Conservation (phyloP, 257 asterid species). For the Solanum arcanum region DNA sequence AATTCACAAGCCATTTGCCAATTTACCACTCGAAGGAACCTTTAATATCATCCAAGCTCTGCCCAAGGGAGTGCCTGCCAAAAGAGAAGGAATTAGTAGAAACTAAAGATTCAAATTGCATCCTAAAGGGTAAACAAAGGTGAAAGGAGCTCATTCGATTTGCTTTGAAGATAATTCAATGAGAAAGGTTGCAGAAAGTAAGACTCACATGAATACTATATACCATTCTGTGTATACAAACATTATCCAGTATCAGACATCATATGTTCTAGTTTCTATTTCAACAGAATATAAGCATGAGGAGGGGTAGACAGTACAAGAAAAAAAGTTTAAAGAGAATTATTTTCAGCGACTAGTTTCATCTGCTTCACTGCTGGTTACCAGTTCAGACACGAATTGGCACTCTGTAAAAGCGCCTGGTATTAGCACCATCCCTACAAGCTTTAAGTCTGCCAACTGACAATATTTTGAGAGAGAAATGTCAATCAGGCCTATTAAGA, state of each 20-base stretch:
- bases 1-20: neutral
- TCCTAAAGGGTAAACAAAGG: neutral
- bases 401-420: neutral
- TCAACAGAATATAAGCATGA: neutral
- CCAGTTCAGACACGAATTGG: neutral
- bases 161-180: neutral
- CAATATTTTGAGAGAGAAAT: neutral
- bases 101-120: neutral
- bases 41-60: conserved; percentile 67
- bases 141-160: neutral
- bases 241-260: neutral
- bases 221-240: neutral
- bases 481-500: neutral
- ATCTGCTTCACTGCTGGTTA: neutral
- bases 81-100: neutral
- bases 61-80: conserved; percentile 83
- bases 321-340: neutral
- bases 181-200: neutral
- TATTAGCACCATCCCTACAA: neutral
- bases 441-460: neutral
- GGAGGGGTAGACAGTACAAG: neutral
- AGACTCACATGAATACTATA: neutral
- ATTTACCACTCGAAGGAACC: conserved; percentile 37
- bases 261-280: neutral
- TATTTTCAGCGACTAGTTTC: neutral